phyloP scores from a whole-genome alignment of 495 filamentous ascomycete species.

The Penicillium arizonense region DNA sequence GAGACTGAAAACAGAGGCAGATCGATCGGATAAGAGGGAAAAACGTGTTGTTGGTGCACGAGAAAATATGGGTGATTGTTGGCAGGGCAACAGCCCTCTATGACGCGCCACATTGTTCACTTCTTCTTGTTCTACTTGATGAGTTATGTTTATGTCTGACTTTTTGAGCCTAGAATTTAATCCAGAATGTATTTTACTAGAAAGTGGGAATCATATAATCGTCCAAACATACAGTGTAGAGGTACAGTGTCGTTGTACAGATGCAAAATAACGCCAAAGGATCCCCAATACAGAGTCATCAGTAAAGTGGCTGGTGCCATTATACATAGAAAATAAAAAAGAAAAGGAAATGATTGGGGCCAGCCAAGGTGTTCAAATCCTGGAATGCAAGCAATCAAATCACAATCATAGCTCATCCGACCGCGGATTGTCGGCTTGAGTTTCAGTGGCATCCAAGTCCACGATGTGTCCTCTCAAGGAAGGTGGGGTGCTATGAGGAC shows the following conservation, averaged over 20 bases:
- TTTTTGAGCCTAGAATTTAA: neutral
- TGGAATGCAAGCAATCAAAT: neutral
- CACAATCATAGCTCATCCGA: slow-evolving; percentile 1
- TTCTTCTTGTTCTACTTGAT: no score
- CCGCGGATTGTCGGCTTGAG: slow-evolving; percentile 1
- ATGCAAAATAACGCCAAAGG: slow-evolving; percentile 5
- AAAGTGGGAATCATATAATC: slow-evolving; percentile 14
- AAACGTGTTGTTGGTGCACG: slow-evolving; percentile 26
- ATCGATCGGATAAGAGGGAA: slow-evolving; percentile 28
- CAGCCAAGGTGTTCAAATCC: neutral
- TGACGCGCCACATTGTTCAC: slow-evolving; percentile 11
- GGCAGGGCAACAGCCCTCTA: slow-evolving; percentile 35
- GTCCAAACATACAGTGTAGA: slow-evolving; percentile 5
- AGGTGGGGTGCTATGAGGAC: slow-evolving; percentile 43
- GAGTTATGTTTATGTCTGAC: neutral
- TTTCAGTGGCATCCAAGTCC: slow-evolving; percentile 10
- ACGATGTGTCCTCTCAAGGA: slow-evolving; percentile 23
- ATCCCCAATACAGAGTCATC: neutral
- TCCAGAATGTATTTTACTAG: neutral
- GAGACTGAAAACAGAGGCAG: slow-evolving; percentile 4
- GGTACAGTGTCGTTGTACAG: slow-evolving; percentile 2
- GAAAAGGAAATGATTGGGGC: no score
- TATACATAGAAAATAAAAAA: neutral
- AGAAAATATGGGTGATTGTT: slow-evolving; percentile 44
- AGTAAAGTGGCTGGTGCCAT: neutral